Base-by-base conservation (phyloP, 1,139 yeast species). In the Suhomyces bokatorum region DNA sequence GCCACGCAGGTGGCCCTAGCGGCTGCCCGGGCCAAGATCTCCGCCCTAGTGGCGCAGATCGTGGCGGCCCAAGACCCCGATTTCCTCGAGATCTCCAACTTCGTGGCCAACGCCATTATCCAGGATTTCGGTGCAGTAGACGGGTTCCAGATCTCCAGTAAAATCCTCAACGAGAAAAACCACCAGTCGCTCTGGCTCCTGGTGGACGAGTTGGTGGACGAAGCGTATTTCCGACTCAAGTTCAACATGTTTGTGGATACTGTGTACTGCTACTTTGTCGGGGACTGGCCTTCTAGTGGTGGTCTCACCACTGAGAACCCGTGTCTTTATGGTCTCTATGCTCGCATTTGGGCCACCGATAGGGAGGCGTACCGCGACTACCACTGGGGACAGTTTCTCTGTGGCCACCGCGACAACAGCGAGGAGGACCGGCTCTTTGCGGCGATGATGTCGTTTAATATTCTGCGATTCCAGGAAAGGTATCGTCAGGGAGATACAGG, bases 151-250 rank as follows among this genome's bases (percentile, higher is more conserved):
- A 37, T 42, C 16, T 22, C 31, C 36, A 31, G 32, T 11, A 33
- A 42, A 10, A 22, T 42, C 35, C 29, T 42, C 20, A 42, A 30
- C 28, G 35, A 22, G n/a, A 30, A 29, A 13, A 14, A 37, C 26
- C 27, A 16, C 11, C 9, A n/a, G 10, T 11, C 14, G 10, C 35
- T 59, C 12, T 40, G 48, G n/a, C 54, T 48, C 11, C 51, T 48
- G n/a, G 50, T 60, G 4, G 49, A 50, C 11, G 51, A 50, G 20
- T 39, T 54, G 27, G 56, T 60, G 36, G 45, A 53, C 17, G 62
- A 58, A 35, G 59, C 57, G 36, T 60, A 46, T 38, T 55, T 53
- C 37, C 57, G 56, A 31, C 34, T 52, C 17, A 56, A 55, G 39
- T 46, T 59, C 26, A 61, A 57, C 35, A 37, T 50, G 5, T 51